Evolutionary conservation across 176 grass and related monocot species (phyloP).

Genomic region (Ensete glaucum): DNA sequence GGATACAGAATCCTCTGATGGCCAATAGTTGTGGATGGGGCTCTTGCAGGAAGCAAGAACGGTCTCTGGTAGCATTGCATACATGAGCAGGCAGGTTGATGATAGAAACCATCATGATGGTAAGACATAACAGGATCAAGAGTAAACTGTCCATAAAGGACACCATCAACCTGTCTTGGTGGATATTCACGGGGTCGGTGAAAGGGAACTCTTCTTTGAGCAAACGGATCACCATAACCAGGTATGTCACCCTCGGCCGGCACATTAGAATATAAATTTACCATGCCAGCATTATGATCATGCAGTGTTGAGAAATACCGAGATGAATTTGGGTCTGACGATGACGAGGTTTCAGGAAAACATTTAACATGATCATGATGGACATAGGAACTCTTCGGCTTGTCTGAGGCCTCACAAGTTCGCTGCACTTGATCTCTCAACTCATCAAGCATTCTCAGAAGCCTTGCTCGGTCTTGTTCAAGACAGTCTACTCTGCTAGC

Average conservation of each 20-base stretch:
- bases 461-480: slow-evolving; percentile 71
- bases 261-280: slow-evolving; percentile 42
- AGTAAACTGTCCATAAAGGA: slow-evolving; percentile 57
- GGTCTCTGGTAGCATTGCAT: slow-evolving; percentile 58
- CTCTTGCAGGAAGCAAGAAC: slow-evolving; percentile 51
- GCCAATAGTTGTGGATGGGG: slow-evolving; percentile 31
- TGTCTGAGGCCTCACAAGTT: slow-evolving; percentile 53
- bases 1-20: slow-evolving; percentile 40
- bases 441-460: slow-evolving; percentile 89
- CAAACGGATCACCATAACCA: slow-evolving; percentile 43
- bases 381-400: slow-evolving; percentile 36
- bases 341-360: slow-evolving; percentile 29
- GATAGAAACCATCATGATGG: slow-evolving; percentile 66
- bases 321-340: slow-evolving; percentile 34
- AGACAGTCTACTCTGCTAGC: slow-evolving; percentile 61
- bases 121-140: slow-evolving; percentile 59
- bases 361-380: slow-evolving; percentile 27
- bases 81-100: slow-evolving; percentile 73
- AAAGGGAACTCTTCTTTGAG: slow-evolving; percentile 31
- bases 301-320: slow-evolving; percentile 32
- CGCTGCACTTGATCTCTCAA: slow-evolving; percentile 85
- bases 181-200: slow-evolving; percentile 26
- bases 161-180: slow-evolving; percentile 45
- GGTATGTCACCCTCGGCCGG: slow-evolving; percentile 28
- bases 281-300: slow-evolving; percentile 26